These are phyloP conservation scores for Mortierella polycephala DNA, from an alignment of 371 early-diverging fungal genomes.

Conservation along the genomic window DNA sequence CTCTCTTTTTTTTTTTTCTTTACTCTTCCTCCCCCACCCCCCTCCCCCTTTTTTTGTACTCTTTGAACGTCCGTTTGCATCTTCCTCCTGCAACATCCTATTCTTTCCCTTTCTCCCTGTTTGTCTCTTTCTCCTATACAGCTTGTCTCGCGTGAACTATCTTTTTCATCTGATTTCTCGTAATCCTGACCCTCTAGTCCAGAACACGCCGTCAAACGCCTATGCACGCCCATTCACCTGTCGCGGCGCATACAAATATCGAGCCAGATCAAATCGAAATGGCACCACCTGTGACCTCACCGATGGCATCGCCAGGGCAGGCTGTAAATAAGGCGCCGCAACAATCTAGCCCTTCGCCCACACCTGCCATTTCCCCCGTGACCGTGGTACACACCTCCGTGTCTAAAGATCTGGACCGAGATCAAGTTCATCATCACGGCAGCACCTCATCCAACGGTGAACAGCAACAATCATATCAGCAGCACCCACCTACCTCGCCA, in stretches of 20 bases:
- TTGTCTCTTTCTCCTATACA: too few relatives aligned
- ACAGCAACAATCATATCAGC: not conserved
- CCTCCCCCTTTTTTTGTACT: too few relatives aligned
- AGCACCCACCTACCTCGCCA: constrained; percentile 3
- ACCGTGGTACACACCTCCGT: not conserved
- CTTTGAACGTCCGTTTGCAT: too few relatives aligned
- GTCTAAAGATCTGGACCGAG: constrained; percentile 8
- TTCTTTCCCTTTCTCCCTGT: too few relatives aligned
- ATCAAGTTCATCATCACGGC: not conserved
- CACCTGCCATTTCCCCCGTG: constrained; percentile 4
- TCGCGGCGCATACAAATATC: not conserved
- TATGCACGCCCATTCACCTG: constrained; percentile 5
- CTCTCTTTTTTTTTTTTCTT: too few relatives aligned
- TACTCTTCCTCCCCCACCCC: too few relatives aligned
- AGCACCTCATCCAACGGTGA: constrained; percentile 1
- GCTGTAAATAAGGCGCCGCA: not conserved
- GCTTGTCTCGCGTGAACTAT: too few relatives aligned
- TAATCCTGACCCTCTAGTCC: too few relatives aligned
- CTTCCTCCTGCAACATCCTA: too few relatives aligned
- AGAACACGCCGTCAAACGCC: too few relatives aligned
- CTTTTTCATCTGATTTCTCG: too few relatives aligned
- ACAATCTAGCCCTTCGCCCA: constrained; percentile 4
- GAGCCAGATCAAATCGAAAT: constrained; percentile 12
- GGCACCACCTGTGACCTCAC: not conserved
- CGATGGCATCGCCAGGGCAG: constrained; percentile 7